phyloP scores from a whole-genome alignment of 768 basidiomycete species.

The Dioszegia hungarica region DNA sequence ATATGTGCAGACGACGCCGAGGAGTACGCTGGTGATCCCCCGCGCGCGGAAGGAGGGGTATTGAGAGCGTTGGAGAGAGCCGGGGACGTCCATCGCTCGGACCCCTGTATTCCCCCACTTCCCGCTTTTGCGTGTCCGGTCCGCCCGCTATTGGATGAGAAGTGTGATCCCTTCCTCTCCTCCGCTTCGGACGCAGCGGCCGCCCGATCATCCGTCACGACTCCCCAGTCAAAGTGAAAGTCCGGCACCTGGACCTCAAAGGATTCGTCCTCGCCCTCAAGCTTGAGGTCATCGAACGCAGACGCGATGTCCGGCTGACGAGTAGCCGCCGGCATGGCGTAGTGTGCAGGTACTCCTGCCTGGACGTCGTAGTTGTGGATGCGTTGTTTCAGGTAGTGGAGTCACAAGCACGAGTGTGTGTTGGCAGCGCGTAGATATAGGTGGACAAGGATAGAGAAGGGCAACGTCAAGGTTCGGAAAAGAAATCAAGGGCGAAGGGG shows the following conservation, averaged over 20 bases:
- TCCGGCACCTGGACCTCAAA: conserved; percentile 35
- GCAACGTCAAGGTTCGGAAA: not conserved
- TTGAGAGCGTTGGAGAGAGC: not conserved
- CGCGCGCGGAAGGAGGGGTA: conserved; percentile 1
- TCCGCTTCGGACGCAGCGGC: not conserved
- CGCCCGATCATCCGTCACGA: conserved; percentile 17
- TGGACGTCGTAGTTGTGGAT: too few species aligned
- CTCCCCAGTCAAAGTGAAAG: conserved; percentile 38
- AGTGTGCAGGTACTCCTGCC: too few species aligned
- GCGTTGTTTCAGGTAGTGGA: too few species aligned
- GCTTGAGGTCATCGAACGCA: conserved; percentile 7
- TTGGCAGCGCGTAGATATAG: not conserved
- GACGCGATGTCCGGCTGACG: not conserved
- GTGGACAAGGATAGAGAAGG: not conserved
- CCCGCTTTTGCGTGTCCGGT: too few species aligned
- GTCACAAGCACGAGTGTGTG: not conserved
- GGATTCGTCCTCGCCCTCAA: conserved; percentile 27
- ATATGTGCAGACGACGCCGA: conserved; percentile 27
- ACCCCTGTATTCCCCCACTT: too few species aligned
- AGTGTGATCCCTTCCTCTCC: not conserved
- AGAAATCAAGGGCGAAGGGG: conserved; percentile 7
- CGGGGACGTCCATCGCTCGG: not conserved
- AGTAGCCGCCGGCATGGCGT: not conserved
- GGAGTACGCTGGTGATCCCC: conserved; percentile 15
- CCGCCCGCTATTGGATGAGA: not conserved